Percentiles rank a stretch among this genome's conserved stretches.
Conservation (phyloP, 2,329 filamentous ascomycete genomes). For the Sporothrix variecibatus region DNA sequence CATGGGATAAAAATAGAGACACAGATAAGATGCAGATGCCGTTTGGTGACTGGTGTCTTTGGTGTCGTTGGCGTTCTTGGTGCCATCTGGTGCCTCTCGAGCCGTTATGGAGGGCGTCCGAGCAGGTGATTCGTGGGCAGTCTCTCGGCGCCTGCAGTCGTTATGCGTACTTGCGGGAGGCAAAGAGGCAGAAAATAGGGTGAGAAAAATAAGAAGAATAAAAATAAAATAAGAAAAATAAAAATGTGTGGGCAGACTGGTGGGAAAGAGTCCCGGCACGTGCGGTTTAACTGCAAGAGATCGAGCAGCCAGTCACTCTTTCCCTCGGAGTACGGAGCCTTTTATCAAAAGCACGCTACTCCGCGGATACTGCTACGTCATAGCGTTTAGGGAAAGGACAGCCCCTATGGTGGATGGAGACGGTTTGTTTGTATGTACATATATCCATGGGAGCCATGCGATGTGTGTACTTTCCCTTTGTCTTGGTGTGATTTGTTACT, state of each 20-base stretch:
- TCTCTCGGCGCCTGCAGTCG: neutral
- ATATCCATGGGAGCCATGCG: neutral
- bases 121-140: slow-evolving; percentile 14
- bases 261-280: neutral
- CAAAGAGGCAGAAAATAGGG: neutral
- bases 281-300: neutral
- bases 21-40: slow-evolving; percentile 17
- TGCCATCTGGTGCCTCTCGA: neutral
- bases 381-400: neutral
- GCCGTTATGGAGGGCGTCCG: neutral
- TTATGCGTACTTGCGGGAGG: neutral
- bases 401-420: neutral
- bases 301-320: neutral
- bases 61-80: neutral
- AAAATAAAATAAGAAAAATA: neutral
- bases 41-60: neutral
- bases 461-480: neutral
- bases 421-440: neutral
- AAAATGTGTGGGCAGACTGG: neutral
- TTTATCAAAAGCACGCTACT: slow-evolving; percentile 6
- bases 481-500: neutral
- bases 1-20: slow-evolving; percentile 25
- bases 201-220: neutral
- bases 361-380: slow-evolving; percentile 18
- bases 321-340: slow-evolving; percentile 3